Conservation (phyloP, 352 stramenopile species). For the Saprolegnia diclina region DNA sequence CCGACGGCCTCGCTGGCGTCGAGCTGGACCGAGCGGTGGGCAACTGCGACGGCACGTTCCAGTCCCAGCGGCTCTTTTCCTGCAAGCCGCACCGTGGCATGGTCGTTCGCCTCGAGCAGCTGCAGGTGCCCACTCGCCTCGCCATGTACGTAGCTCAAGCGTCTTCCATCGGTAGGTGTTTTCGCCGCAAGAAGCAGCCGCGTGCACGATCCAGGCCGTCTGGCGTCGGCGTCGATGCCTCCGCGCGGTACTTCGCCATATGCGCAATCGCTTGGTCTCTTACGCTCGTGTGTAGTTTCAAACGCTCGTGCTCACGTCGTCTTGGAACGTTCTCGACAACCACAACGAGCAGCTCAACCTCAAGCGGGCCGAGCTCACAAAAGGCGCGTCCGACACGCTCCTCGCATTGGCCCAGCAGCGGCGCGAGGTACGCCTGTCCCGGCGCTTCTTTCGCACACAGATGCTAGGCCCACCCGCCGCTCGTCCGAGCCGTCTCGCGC, state of each 20-base stretch:
- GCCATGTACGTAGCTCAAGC: background rate
- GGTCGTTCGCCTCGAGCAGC: conserved; percentile 33
- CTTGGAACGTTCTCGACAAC: conserved; percentile 88
- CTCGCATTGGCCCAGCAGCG: conserved; percentile 62
- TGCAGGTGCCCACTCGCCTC: conserved; percentile 28
- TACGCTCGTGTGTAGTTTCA: conserved; percentile 42
- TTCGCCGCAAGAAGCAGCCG: conserved; percentile 19
- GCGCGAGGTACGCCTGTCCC: conserved; percentile 32
- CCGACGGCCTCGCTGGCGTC: conserved; percentile 30
- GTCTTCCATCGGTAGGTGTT: conserved; percentile 5
- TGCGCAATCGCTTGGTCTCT: background rate
- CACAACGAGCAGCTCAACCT: conserved; percentile 86
- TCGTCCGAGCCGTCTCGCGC: conserved; percentile 48
- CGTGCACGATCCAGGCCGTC: conserved; percentile 22
- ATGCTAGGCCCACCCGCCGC: conserved; percentile 39
- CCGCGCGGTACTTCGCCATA: conserved; percentile 2
- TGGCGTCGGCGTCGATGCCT: conserved; percentile 14
- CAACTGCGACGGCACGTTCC: conserved; percentile 37
- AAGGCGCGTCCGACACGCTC: conserved; percentile 72
- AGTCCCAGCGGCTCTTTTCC: conserved; percentile 37
- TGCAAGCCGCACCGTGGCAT: conserved; percentile 38
- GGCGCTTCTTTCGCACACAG: background rate
- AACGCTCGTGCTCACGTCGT: conserved; percentile 67
- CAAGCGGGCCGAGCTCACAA: conserved; percentile 81
- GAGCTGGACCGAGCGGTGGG: conserved; percentile 41